Evolutionary conservation across 331 rosid species (phyloP).

Genomic region (Quercus tomentella): DNA sequence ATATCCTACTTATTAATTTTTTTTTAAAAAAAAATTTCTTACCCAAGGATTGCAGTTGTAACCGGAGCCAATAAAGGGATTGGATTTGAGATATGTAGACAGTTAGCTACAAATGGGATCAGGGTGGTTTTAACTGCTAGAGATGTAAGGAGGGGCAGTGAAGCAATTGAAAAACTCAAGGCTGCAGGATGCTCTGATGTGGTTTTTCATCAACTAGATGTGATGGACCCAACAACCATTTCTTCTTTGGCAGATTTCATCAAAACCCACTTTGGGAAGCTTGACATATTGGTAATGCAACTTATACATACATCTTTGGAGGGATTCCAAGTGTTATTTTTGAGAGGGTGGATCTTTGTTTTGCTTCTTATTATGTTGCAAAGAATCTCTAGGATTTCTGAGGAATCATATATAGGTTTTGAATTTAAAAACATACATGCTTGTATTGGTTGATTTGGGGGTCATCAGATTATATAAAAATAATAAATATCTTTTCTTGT

Average conservation of each 20-base stretch:
- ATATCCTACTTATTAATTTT: background rate
- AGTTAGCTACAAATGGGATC: slow-evolving; percentile 40
- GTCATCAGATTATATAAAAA: too few species aligned
- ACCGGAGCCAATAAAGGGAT: slow-evolving; percentile 54
- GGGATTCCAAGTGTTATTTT: too few species aligned
- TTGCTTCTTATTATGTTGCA: too few species aligned
- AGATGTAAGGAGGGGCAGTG: slow-evolving; percentile 49
- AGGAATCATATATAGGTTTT: too few species aligned
- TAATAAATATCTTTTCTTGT: too few species aligned
- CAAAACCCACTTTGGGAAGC: slow-evolving; percentile 45
- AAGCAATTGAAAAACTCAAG: slow-evolving; percentile 37
- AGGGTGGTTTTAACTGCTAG: slow-evolving; percentile 48
- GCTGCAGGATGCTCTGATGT: slow-evolving; percentile 33
- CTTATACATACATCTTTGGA: too few species aligned
- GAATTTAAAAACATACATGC: too few species aligned
- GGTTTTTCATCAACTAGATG: slow-evolving; percentile 66
- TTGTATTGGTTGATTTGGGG: too few species aligned
- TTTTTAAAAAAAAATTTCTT: too few species aligned
- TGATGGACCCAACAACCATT: slow-evolving; percentile 40
- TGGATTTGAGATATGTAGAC: slow-evolving; percentile 49
- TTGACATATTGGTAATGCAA: slow-evolving; percentile 61
- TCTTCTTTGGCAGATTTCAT: slow-evolving; percentile 39
- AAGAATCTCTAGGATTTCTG: too few species aligned
- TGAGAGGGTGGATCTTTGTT: too few species aligned
- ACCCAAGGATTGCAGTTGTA: slow-evolving; percentile 17